Evolutionary conservation across 176 grass and related monocot genomes (phyloP), one percentile per base, ranked within the genome.

Genomic region (Metroxylon sagu): DNA sequence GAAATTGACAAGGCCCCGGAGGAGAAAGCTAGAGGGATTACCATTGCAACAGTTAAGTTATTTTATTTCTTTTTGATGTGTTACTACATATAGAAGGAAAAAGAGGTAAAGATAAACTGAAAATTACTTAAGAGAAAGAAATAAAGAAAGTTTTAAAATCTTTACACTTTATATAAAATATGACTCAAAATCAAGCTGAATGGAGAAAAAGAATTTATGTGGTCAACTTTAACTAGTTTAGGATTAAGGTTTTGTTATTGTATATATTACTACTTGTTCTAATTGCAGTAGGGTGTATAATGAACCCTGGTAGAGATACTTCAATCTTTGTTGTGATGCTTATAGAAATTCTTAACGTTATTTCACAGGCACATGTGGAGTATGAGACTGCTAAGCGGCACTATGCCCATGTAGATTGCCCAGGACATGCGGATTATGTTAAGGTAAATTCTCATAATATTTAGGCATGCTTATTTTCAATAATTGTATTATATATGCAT

Each of bases 21-120:
- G 66, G 93, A 98, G 76, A 98, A 92, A 78, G 93, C 93, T 59
- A 90, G 87, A 75, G 93, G 93, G 75, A 98, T 98, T 72, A 98
- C 93, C 56, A 98, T 98, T 85, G 85, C 93, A 12, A 98, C 87
- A 52, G 93, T 98, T 39, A 29, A 4, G 28, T 10, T 25, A 52
- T 12, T 12, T 23, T 21, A 4, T 35, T 54, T 29, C 18, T 5
- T 29, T 59, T 67, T 54, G 17, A 14, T 54, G 6, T 8, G 4
- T 8, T 14, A 27, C 16, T 12, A 6, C 4, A 39, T 39, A 23
- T 23, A 23, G 1, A 23, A 23, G 21, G 21, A 23, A 23, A 23
- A 23, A 1, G 21, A 23, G 1, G 1, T 23, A 23, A 0, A 23
- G 1, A 1, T 23, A 23, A 23, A 23, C 21, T 23, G 1, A 23